Evolutionary conservation across 2,329 filamentous ascomycete species (phyloP).

Genomic region (Xylaria hypoxylon): DNA sequence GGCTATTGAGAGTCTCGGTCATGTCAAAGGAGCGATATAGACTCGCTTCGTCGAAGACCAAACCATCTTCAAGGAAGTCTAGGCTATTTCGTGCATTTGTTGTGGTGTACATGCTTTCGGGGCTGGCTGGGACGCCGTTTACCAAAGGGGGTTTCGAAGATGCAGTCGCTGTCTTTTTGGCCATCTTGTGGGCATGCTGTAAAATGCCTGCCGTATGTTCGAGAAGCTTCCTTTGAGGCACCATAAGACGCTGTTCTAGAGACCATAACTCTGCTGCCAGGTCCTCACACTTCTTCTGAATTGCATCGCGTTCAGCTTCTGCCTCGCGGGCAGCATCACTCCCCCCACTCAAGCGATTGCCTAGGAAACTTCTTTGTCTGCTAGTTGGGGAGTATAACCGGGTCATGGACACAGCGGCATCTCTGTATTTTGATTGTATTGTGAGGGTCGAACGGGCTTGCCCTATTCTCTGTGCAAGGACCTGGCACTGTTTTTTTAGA

Average conservation of each 20-base stretch:
- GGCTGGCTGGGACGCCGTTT: conserved; percentile 76
- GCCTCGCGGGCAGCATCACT: conserved; percentile 68
- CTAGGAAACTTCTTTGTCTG: conserved; percentile 60
- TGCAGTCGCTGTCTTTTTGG: conserved; percentile 66
- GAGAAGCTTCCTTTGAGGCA: conserved; percentile 79
- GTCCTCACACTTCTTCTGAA: conserved; percentile 86
- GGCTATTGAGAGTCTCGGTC: conserved; percentile 60
- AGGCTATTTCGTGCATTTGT: conserved; percentile 70
- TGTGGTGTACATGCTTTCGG: conserved; percentile 80
- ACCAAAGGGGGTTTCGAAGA: conserved; percentile 56
- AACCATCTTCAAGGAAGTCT: conserved; percentile 65
- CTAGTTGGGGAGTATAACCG: conserved; percentile 77
- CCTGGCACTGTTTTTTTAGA: conserved; percentile 86
- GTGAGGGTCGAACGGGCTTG: conserved; percentile 84
- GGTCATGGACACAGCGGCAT: conserved; percentile 88
- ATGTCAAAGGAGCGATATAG: conserved; percentile 77
- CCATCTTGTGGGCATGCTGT: conserved; percentile 85
- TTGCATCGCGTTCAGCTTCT: conserved; percentile 78
- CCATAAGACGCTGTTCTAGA: conserved; percentile 80
- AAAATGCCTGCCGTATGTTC: conserved; percentile 94
- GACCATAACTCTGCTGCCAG: conserved; percentile 82
- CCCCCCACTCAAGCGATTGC: conserved; percentile 62
- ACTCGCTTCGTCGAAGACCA: conserved; percentile 81
- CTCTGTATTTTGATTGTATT: conserved; percentile 92
- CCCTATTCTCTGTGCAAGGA: conserved; percentile 80